Conservation (phyloP, 2,329 filamentous ascomycete genomes). For the Fusarium pininemorale region DNA sequence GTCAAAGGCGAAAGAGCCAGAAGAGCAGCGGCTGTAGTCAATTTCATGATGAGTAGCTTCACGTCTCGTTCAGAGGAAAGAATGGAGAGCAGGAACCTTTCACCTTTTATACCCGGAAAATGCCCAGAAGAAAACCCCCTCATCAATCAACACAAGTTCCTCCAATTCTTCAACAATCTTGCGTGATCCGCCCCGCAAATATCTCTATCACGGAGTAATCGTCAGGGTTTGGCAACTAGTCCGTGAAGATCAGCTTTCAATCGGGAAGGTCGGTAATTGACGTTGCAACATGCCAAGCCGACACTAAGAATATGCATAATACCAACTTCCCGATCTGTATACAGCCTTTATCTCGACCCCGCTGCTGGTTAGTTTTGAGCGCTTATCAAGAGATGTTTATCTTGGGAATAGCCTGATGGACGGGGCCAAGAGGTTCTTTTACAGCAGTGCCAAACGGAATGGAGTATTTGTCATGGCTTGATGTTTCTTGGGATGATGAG, state of each 20-base stretch:
- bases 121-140: neutral
- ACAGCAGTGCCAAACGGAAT: neutral
- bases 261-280: constrained; percentile 29
- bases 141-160: neutral
- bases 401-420: neutral
- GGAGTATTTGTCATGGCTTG: neutral
- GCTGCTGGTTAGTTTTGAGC: neutral
- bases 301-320: constrained; percentile 30
- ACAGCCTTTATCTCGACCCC: constrained; percentile 1
- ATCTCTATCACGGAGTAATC: constrained; percentile 21
- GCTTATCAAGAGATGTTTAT: neutral
- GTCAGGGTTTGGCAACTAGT: constrained; percentile 24
- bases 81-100: neutral
- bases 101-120: neutral
- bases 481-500: neutral
- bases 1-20: constrained; percentile 41
- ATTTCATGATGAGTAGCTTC: constrained; percentile 25
- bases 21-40: constrained; percentile 18
- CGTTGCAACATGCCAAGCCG: constrained; percentile 34
- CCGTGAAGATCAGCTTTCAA: constrained; percentile 18
- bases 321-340: constrained; percentile 32
- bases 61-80: neutral
- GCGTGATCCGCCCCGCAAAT: constrained; percentile 24
- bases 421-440: neutral
- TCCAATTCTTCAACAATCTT: neutral